Conservation (phyloP, 2,329 filamentous ascomycete genomes). For the Talaromyces sp. region DNA sequence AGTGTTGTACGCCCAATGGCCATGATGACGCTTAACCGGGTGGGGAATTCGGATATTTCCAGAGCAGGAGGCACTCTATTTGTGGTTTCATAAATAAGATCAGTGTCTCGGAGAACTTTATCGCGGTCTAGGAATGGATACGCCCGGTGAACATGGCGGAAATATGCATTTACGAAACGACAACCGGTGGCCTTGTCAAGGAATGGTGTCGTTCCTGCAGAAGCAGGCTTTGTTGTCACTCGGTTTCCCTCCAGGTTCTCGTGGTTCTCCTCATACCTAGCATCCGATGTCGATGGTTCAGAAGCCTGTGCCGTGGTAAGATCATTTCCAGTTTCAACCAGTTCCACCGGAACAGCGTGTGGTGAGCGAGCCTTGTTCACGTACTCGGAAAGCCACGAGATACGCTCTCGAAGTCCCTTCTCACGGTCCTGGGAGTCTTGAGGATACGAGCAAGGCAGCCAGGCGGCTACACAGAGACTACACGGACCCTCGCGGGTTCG, state of each 20-base stretch:
- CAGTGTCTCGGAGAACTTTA: slow-evolving; percentile 23
- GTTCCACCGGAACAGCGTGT: slow-evolving; percentile 26
- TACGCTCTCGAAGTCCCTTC: slow-evolving; percentile 30
- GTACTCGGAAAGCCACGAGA: slow-evolving; percentile 38
- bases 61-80: slow-evolving; percentile 1
- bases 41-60: slow-evolving; percentile 23
- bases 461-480: slow-evolving; percentile 36
- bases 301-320: slow-evolving; percentile 25
- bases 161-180: slow-evolving; percentile 36
- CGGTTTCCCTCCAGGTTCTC: not conserved
- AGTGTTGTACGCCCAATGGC: slow-evolving; percentile 45
- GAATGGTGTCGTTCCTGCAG: not conserved
- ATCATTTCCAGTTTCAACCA: slow-evolving; percentile 26
- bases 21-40: slow-evolving; percentile 42
- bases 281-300: slow-evolving; percentile 25
- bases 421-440: slow-evolving; percentile 33
- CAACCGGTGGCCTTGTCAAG: not conserved
- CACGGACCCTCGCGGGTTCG: slow-evolving; percentile 33
- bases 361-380: slow-evolving; percentile 31
- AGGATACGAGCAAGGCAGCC: slow-evolving; percentile 37
- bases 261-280: not conserved
- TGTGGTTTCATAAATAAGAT: slow-evolving; percentile 25
- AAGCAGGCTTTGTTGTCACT: not conserved
- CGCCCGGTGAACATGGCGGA: slow-evolving; percentile 43
- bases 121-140: slow-evolving; percentile 43